These are phyloP conservation scores for Tagetes patula DNA, from an alignment of 129 eudicot genomes.

Conservation along the genomic window DNA sequence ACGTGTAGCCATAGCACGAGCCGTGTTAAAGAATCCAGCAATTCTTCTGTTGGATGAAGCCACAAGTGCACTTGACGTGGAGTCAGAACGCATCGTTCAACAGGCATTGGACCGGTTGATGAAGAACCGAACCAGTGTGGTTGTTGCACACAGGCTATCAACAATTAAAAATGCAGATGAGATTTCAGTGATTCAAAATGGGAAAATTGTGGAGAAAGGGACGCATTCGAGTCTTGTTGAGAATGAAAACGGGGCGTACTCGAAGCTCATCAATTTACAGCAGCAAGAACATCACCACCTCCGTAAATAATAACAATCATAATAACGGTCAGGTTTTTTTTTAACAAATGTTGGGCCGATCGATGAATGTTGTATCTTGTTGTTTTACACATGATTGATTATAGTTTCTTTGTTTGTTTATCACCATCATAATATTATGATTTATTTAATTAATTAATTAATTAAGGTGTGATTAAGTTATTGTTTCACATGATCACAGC, in stretches of 20 bases:
- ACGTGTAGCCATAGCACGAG: constrained; percentile 94
- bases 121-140: constrained; percentile 81
- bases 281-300: constrained; percentile 73
- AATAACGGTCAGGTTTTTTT: constrained; percentile 24
- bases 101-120: constrained; percentile 79
- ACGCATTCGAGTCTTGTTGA: constrained; percentile 75
- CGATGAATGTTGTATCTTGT: constrained; percentile 31
- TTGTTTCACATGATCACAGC: constrained; percentile 10
- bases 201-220: constrained; percentile 93
- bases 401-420: constrained; percentile 22
- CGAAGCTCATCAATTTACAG: constrained; percentile 77
- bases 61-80: constrained; percentile 91
- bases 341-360: constrained; percentile 24
- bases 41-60: constrained; percentile 88
- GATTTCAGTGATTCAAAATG: constrained; percentile 88
- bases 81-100: constrained; percentile 89
- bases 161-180: constrained; percentile 87
- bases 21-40: constrained; percentile 86
- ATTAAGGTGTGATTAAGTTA: constrained; percentile 30
- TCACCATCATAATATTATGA: constrained; percentile 26
- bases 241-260: constrained; percentile 78
- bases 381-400: constrained; percentile 33
- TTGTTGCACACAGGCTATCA: constrained; percentile 92
- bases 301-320: constrained; percentile 36
- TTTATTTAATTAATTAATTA: too few species aligned